Evolutionary conservation across 192 early-diverging fungal genomes (phyloP), one percentile per base, ranked within the genome.

Genomic region (Cladochytrium replicatum): DNA sequence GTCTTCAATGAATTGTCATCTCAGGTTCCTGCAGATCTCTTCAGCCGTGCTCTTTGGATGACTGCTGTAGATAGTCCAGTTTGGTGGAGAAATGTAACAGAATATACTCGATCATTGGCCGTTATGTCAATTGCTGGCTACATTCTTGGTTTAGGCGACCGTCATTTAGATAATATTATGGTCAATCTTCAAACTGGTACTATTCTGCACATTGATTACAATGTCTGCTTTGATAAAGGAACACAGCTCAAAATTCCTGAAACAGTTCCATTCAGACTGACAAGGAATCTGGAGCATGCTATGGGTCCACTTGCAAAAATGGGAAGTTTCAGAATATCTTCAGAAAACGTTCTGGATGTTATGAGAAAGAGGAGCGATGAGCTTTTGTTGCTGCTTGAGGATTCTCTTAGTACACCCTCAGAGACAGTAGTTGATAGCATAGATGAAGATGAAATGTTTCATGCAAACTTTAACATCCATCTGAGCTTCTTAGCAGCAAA

Each of bases 111-210:
- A 17, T 81, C 77, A 7, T n/a, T 56, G 9, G 79, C 71, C 1
- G 71, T 74, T 41, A 72, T 76, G 46, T 84, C 85, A 11, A 68
- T 80, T 1, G 53, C 78, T 13, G 83, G 84, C 0, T 81, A 83
- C 40, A 23, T 78, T 11, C 61, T 87, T 15, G 83, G 85, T 0
- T 55, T 84, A 37, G 83, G 82, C 2, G 83, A 84, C 45, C 71
- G 85, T 2, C 85, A 87, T 60, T 62, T 87, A 39, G 85, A 84
- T 55, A 87, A 87, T 55, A 69, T 86, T 19, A 48, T 87, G 39
- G 34, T 86, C 4, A 67, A 80, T 52, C 32, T 48, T 0, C 11
- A 32, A 11, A 38, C 29, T 2, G 81, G 80, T 0, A 68, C 67
- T 8, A 54, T 87, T 31, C 58, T 87, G 34, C 82, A 84, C 49